These are phyloP conservation scores for Thraustotheca clavata DNA, from an alignment of 352 stramenopile genomes.

Conservation along the genomic window DNA sequence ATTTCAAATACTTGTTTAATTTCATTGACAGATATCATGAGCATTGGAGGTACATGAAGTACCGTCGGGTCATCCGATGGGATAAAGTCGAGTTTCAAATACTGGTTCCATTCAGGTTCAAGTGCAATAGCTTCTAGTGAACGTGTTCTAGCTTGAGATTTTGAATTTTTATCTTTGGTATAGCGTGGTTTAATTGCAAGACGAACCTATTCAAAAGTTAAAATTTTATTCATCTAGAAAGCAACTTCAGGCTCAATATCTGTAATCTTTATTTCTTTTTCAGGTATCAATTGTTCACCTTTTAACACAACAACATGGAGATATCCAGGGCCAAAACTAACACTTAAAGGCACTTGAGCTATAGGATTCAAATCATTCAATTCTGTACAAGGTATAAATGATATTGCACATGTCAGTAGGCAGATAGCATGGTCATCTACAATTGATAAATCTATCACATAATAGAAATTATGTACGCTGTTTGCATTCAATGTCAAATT, in stretches of 20 bases:
- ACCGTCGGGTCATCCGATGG: slow-evolving; percentile 19
- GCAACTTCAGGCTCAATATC: slow-evolving; percentile 40
- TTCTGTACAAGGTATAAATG: neutral
- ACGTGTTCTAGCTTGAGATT: slow-evolving; percentile 42
- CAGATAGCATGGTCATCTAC: slow-evolving; percentile 6
- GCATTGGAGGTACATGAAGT: slow-evolving; percentile 27
- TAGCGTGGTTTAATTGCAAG: slow-evolving; percentile 40
- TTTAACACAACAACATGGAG: slow-evolving; percentile 36
- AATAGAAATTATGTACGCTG: slow-evolving; percentile 3
- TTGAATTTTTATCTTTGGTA: slow-evolving; percentile 41
- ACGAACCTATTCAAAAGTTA: slow-evolving; percentile 21
- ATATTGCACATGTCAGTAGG: neutral
- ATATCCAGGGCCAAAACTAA: slow-evolving; percentile 25
- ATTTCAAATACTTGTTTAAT: slow-evolving; percentile 40
- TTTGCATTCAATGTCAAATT: neutral
- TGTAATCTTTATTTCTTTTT: slow-evolving; percentile 24
- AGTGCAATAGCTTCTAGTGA: slow-evolving; percentile 35
- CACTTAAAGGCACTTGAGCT: neutral
- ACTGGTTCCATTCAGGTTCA: slow-evolving; percentile 42
- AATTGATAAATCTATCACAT: neutral
- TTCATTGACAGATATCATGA: slow-evolving; percentile 37
- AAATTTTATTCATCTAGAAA: neutral
- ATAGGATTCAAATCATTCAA: neutral
- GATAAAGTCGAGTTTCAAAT: slow-evolving; percentile 38
- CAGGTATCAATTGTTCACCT: slow-evolving; percentile 30